Conservation (phyloP, 345 rosid genomes). For the Microcos paniculata region DNA sequence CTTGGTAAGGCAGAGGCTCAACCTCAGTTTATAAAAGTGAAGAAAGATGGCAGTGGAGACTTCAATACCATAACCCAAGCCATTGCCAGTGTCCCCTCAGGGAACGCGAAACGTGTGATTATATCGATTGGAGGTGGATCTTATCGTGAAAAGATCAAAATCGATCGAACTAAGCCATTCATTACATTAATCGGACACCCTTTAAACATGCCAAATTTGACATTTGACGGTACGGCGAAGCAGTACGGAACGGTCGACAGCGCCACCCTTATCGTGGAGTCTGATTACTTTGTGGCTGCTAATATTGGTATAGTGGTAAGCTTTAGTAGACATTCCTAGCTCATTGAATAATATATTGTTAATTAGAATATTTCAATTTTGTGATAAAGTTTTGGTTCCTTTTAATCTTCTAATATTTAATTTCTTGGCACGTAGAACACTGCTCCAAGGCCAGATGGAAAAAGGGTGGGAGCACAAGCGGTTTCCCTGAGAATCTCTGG, state of each 20-base stretch:
- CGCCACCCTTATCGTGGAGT: conserved; percentile 50
- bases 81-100: conserved; percentile 39
- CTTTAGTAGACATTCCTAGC: background rate
- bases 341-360: background rate
- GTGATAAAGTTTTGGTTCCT: no score
- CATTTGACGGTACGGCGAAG: conserved; percentile 43
- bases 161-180: conserved; percentile 46
- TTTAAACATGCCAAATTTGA: conserved; percentile 30
- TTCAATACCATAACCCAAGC: conserved; percentile 56
- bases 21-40: conserved; percentile 37
- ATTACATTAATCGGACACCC: conserved; percentile 55
- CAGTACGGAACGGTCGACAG: conserved; percentile 63
- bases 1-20: conserved; percentile 29
- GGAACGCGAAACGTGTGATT: conserved; percentile 51
- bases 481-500: conserved; percentile 43
- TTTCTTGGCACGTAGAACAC: conserved; percentile 34
- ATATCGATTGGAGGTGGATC: conserved; percentile 45
- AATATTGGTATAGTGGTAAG: conserved; percentile 50
- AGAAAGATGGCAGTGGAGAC: conserved; percentile 46
- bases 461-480: conserved; percentile 39
- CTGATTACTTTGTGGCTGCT: conserved; percentile 61
- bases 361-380: background rate
- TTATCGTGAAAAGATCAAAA: conserved; percentile 56
- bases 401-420: conserved; percentile 6
- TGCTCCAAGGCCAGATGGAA: conserved; percentile 43